Conservation (phyloP, 768 basidiomycete genomes). For the Chiua virens region DNA sequence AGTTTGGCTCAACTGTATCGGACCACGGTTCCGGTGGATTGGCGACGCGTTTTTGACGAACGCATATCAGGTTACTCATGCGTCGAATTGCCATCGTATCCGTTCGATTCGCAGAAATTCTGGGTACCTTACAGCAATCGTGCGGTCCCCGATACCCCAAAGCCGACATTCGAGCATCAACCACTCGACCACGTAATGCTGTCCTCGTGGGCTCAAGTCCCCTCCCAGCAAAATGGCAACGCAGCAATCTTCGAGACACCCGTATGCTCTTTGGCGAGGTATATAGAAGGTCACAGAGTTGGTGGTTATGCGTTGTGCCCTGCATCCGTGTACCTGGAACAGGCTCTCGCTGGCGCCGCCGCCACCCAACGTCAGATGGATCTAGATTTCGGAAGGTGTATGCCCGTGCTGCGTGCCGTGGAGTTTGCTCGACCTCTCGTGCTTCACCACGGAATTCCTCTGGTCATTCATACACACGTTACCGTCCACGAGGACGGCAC, state of each 20-base stretch:
- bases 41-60: conserved; percentile 56
- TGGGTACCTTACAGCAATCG: conserved; percentile 52
- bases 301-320: conserved; percentile 58
- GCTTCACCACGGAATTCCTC: conserved; percentile 33
- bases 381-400: conserved; percentile 31
- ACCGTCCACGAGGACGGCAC: conserved; percentile 34
- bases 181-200: conserved; percentile 37
- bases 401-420: conserved; percentile 42
- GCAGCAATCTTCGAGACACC: conserved; percentile 56
- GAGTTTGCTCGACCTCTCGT: conserved; percentile 58
- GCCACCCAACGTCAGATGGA: conserved; percentile 36
- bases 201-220: conserved; percentile 43
- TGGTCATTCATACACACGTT: conserved; percentile 41
- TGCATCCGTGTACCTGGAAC: conserved; percentile 64
- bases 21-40: conserved; percentile 42
- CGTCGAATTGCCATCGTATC: conserved; percentile 62
- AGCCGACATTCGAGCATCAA: background rate
- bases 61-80: conserved; percentile 40
- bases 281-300: conserved; percentile 60
- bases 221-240: conserved; percentile 33
- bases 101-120: conserved; percentile 54
- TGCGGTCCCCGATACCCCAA: background rate
- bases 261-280: conserved; percentile 39
- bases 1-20: conserved; percentile 52
- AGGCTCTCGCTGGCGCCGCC: conserved; percentile 46